Evolutionary conservation across 495 filamentous ascomycete species (phyloP).

Genomic region (Daldinia caldariorum): DNA sequence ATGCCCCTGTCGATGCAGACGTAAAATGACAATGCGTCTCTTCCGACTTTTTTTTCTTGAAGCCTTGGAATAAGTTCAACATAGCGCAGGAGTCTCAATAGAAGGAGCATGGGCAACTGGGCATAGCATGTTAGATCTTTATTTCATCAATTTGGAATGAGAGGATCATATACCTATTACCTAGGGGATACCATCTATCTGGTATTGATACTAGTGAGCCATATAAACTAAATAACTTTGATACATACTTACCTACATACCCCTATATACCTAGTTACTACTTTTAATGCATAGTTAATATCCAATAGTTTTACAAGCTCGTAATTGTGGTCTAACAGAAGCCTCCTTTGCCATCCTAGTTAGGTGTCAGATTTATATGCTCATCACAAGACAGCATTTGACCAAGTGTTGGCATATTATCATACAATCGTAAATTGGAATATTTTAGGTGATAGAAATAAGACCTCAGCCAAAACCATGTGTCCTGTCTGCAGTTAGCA

Average conservation of each 20-base stretch:
- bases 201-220: slow-evolving; percentile 8
- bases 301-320: not conserved
- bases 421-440: no score
- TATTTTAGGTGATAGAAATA: no score
- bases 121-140: slow-evolving; percentile 25
- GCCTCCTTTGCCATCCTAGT: no score
- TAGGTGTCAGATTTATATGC: no score
- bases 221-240: not conserved
- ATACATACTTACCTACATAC: not conserved
- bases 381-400: no score
- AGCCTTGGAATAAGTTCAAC: not conserved
- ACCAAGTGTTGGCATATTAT: no score
- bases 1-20: not conserved
- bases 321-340: not conserved
- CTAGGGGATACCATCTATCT: slow-evolving; percentile 6
- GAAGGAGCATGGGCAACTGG: slow-evolving; percentile 19
- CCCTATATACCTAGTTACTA: slow-evolving; percentile 5
- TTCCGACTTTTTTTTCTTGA: not conserved
- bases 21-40: slow-evolving; percentile 1
- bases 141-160: slow-evolving; percentile 20
- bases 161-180: slow-evolving; percentile 6
- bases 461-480: no score
- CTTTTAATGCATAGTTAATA: slow-evolving; percentile 17
- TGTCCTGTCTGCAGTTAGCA: no score
- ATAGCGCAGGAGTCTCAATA: slow-evolving; percentile 5